Evolutionary conservation across 495 filamentous ascomycete genomes (phyloP).

Genomic region (Pseudoneurospora amorphoporcata): DNA sequence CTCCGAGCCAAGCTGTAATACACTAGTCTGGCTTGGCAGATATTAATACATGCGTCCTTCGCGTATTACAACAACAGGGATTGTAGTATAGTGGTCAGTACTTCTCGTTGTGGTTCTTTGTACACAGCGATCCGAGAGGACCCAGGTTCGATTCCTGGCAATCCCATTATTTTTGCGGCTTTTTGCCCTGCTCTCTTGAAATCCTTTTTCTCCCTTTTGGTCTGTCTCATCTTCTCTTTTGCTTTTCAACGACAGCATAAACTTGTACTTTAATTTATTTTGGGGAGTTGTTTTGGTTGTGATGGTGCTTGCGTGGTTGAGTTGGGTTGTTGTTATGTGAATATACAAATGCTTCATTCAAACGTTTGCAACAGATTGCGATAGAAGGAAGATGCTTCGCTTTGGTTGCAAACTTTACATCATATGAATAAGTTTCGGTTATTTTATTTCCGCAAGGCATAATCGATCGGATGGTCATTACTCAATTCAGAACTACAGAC

Average conservation of each 20-base stretch:
- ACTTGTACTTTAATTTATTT: too few relatives aligned
- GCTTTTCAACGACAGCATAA: background rate
- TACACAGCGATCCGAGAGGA: conserved; percentile 4
- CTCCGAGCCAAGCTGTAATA: background rate
- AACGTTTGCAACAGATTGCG: background rate
- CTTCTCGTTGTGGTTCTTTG: conserved; percentile 5
- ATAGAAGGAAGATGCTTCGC: too few relatives aligned
- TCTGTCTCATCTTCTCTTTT: background rate
- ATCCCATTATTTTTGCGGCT: background rate
- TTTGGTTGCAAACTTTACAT: too few relatives aligned
- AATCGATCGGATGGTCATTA: background rate
- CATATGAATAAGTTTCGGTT: too few relatives aligned
- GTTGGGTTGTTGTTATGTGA: background rate
- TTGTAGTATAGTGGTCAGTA: conserved; percentile 10
- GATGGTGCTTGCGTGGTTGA: background rate
- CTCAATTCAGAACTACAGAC: too few relatives aligned
- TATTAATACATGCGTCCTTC: fast-evolving
- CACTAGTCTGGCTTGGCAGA: background rate
- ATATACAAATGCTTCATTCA: background rate
- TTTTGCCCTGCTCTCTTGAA: background rate
- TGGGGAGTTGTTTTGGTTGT: too few relatives aligned
- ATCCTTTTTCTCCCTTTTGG: too few relatives aligned
- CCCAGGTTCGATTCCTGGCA: conserved; percentile 7
- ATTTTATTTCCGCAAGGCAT: background rate
- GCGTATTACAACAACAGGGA: background rate